These are phyloP conservation scores for Thermomucor indicae-seudaticae DNA, from an alignment of 371 early-diverging fungal genomes.

Conservation along the genomic window DNA sequence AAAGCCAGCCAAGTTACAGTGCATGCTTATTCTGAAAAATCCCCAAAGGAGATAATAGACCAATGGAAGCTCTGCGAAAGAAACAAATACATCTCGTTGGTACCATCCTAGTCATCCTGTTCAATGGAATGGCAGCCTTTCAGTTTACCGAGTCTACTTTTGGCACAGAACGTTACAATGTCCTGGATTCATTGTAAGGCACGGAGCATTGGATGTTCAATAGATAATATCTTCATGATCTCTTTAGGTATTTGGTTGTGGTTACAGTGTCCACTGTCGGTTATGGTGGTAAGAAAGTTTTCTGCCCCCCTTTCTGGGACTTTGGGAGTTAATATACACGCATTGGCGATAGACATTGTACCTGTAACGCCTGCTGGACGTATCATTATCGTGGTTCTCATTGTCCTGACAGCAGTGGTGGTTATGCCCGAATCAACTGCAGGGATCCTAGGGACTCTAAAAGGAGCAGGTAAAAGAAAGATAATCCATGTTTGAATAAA, in stretches of 20 bases:
- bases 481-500: background rate
- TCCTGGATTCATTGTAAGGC: slow-evolving; percentile 50
- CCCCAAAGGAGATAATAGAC: too few species aligned
- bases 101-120: slow-evolving; percentile 60
- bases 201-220: too few species aligned
- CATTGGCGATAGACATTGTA: slow-evolving; percentile 53
- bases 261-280: slow-evolving; percentile 77
- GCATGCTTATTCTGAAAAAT: too few species aligned
- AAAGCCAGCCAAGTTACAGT: too few species aligned
- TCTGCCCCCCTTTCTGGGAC: too few species aligned
- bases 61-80: slow-evolving; percentile 53
- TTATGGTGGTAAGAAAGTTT: slow-evolving; percentile 52
- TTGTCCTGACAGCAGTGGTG: slow-evolving; percentile 65
- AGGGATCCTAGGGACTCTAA: slow-evolving; percentile 52
- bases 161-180: slow-evolving; percentile 39
- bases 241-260: slow-evolving; percentile 57
- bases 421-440: slow-evolving; percentile 59
- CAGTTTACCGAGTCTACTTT: slow-evolving; percentile 66
- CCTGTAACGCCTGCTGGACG: slow-evolving; percentile 58
- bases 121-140: slow-evolving; percentile 67
- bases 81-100: slow-evolving; percentile 61
- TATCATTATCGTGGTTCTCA: slow-evolving; percentile 58
- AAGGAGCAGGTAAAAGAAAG: slow-evolving; percentile 34
- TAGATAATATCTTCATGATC: too few species aligned
- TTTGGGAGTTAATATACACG: background rate